Percentiles rank a stretch among this genome's conserved stretches.
Conservation (phyloP, 164 flowering plant genomes). For the Stephania japonica region DNA sequence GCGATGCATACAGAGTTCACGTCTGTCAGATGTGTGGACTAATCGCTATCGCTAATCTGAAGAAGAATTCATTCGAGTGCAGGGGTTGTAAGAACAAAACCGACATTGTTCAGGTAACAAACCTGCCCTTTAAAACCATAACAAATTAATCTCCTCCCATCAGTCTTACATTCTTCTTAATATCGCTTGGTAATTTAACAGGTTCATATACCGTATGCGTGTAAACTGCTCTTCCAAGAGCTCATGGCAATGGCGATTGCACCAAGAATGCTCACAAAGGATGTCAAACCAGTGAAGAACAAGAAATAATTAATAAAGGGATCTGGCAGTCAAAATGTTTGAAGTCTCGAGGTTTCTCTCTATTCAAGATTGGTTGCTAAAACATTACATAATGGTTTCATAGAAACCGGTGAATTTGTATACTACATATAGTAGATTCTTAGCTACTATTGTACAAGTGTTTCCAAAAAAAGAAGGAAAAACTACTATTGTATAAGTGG, state of each 20-base stretch:
- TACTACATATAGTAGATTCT: neutral
- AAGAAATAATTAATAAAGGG: constrained; percentile 56
- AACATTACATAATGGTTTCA: neutral
- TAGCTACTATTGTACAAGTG: too few relatives aligned
- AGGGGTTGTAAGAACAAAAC: constrained; percentile 94
- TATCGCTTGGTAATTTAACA: constrained; percentile 21
- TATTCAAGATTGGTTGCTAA: neutral
- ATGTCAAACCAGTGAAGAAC: constrained; percentile 42
- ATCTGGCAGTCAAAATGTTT: constrained; percentile 19
- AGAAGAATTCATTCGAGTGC: constrained; percentile 90
- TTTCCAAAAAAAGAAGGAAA: too few relatives aligned
- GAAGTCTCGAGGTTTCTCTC: neutral
- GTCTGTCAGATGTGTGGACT: constrained; percentile 89
- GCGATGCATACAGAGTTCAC: constrained; percentile 93
- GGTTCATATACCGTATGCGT: constrained; percentile 94
- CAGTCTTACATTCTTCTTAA: neutral
- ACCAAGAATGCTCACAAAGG: constrained; percentile 88
- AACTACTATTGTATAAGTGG: neutral
- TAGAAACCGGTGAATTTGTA: neutral
- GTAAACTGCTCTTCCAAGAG: constrained; percentile 93
- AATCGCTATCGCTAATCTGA: constrained; percentile 92
- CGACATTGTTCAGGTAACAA: constrained; percentile 82
- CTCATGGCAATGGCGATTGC: constrained; percentile 99
- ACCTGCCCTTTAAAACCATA: neutral
- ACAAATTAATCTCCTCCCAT: neutral